Conservation (phyloP, 768 basidiomycete genomes). For the Ramaria sp. region DNA sequence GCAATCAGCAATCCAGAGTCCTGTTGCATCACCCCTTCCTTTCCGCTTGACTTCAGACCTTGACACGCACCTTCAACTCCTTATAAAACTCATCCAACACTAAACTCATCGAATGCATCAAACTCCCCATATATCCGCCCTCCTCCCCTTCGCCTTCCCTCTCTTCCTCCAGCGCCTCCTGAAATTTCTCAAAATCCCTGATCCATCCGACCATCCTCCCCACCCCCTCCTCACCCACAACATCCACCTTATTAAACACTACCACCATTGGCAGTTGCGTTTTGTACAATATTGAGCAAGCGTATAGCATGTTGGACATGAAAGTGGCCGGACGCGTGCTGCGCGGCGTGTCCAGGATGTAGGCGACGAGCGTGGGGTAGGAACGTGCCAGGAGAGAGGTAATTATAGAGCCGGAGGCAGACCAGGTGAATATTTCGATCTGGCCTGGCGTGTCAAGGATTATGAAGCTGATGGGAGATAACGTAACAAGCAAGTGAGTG, state of each 20-base stretch:
- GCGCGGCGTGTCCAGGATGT: constrained; percentile 94
- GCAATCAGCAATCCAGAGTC: neutral
- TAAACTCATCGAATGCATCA: constrained; percentile 99
- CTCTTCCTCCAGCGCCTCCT: constrained; percentile 66
- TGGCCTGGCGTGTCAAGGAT: constrained; percentile 97
- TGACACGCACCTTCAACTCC: constrained; percentile 67
- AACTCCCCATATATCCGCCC: constrained; percentile 93
- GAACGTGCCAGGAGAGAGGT: constrained; percentile 93
- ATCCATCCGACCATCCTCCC: constrained; percentile 96
- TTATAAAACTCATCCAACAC: constrained; percentile 98
- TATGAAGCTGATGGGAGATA: constrained; percentile 55
- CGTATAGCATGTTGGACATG: constrained; percentile 99
- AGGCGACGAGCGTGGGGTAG: constrained; percentile 90
- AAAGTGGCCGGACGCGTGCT: constrained; percentile 94
- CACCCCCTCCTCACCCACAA: constrained; percentile 81
- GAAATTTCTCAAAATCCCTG: constrained; percentile 94
- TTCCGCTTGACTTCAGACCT: neutral
- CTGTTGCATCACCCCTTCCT: too few relatives aligned
- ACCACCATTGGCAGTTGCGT: constrained; percentile 94
- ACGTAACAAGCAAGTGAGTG: neutral
- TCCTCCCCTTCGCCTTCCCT: constrained; percentile 70
- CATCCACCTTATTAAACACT: constrained; percentile 98
- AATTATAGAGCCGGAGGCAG: constrained; percentile 96
- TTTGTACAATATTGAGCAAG: constrained; percentile 98
- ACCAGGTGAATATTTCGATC: constrained; percentile 99